phyloP scores from a whole-genome alignment of 331 rosid genomes.

The Cydonia oblonga region DNA sequence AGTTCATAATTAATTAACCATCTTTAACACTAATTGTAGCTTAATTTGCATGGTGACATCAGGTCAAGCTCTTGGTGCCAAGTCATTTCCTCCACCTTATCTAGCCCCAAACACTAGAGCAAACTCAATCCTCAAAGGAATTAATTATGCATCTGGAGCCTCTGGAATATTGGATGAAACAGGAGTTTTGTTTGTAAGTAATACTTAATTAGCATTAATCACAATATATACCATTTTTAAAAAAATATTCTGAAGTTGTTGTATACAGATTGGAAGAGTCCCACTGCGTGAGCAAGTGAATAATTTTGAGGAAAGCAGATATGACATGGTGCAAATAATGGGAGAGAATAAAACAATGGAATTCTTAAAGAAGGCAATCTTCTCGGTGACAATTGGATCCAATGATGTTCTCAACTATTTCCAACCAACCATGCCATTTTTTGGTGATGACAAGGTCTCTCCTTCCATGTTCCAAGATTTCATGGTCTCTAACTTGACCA shows the following conservation, averaged over 20 bases:
- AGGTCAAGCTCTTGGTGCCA: slow-evolving; percentile 39
- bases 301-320: slow-evolving; percentile 27
- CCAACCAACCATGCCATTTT: slow-evolving; percentile 35
- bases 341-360: slow-evolving; percentile 26
- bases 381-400: slow-evolving; percentile 39
- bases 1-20: background rate
- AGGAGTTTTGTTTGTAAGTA: slow-evolving; percentile 30
- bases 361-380: slow-evolving; percentile 32
- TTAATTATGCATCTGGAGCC: slow-evolving; percentile 47
- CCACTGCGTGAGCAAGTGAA: slow-evolving; percentile 30
- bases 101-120: slow-evolving; percentile 31
- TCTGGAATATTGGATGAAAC: slow-evolving; percentile 39
- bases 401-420: slow-evolving; percentile 36
- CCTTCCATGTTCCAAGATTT: slow-evolving; percentile 17
- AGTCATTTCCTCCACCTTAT: slow-evolving; percentile 42
- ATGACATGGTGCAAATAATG: slow-evolving; percentile 16
- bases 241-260: background rate
- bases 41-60: background rate
- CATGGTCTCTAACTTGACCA: slow-evolving; percentile 41
- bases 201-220: background rate
- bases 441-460: slow-evolving; percentile 12
- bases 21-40: background rate
- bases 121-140: slow-evolving; percentile 24
- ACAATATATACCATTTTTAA: background rate
- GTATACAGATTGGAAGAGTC: slow-evolving; percentile 30